A percentile compares a stretch with the other conserved stretches of the same genome.
Evolutionary conservation across 2,329 filamentous ascomycete genomes (phyloP).

Genomic region (Cryphonectria radicalis): DNA sequence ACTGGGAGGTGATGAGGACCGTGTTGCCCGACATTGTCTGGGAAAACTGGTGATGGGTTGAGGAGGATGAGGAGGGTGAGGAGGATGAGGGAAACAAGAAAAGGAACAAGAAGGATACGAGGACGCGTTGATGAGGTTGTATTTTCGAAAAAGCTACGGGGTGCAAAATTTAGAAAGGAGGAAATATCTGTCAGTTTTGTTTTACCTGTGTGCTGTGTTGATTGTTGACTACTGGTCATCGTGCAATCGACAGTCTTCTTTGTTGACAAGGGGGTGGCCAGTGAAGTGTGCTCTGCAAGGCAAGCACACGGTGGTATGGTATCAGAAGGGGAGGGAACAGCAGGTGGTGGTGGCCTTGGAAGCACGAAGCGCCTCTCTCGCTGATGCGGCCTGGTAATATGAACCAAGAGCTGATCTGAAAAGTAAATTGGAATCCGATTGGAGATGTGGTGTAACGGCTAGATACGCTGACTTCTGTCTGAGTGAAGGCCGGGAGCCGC

Average conservation of each 20-base stretch:
- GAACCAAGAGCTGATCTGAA: not conserved
- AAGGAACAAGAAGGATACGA: not conserved
- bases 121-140: not conserved
- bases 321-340: not conserved
- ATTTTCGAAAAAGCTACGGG: not conserved
- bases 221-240: not conserved
- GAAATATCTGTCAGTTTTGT: not conserved
- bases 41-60: conserved; percentile 76
- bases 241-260: not conserved
- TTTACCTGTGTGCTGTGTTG: not conserved
- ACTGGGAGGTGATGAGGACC: conserved; percentile 90
- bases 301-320: not conserved
- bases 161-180: not conserved
- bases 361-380: not conserved
- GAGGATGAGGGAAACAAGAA: no score
- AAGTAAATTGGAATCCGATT: not conserved
- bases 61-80: not conserved
- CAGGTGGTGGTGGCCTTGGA: not conserved
- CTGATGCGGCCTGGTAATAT: not conserved
- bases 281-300: not conserved
- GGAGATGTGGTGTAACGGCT: not conserved
- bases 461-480: not conserved
- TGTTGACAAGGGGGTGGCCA: not conserved
- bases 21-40: conserved; percentile 80
- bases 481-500: not conserved